Percentiles rank a stretch among this genome's conserved stretches.
phyloP scores from a whole-genome alignment of 2,329 filamentous ascomycete genomes.

The Aspergillus pseudonomiae region DNA sequence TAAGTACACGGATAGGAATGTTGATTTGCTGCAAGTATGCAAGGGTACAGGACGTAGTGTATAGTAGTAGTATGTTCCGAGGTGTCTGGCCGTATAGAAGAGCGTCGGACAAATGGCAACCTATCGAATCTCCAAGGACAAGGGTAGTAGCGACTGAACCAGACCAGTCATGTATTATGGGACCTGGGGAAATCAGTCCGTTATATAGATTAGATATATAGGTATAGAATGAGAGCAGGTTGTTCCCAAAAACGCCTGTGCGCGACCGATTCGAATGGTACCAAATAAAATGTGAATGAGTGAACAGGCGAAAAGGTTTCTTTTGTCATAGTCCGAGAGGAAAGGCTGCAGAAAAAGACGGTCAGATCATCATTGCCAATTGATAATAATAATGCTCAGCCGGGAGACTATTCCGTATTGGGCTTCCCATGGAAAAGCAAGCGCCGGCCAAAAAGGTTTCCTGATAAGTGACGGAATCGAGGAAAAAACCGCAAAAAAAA shows the following conservation, averaged over 20 bases:
- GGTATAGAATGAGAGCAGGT: not conserved
- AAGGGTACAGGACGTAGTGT: not conserved
- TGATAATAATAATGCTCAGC: not conserved
- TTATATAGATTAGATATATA: not conserved
- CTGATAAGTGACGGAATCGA: not conserved
- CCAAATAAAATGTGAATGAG: not conserved
- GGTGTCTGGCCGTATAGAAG: not conserved
- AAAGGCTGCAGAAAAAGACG: slow-evolving; percentile 8
- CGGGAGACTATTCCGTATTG: not conserved
- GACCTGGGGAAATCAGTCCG: not conserved
- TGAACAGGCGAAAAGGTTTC: not conserved
- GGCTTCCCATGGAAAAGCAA: not conserved
- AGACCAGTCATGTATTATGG: not conserved
- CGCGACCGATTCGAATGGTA: not conserved
- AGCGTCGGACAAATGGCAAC: not conserved
- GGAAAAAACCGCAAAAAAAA: too few relatives aligned
- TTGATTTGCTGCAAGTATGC: slow-evolving; percentile 1
- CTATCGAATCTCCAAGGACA: not conserved
- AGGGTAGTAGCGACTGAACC: not conserved
- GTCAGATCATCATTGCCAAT: not conserved
- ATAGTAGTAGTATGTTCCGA: not conserved
- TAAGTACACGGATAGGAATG: not conserved
- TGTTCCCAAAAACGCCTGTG: not conserved
- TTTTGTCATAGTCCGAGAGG: not conserved
- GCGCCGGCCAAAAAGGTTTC: not conserved